Base-by-base conservation (phyloP, 2,329 filamentous ascomycete genomes). In the Balansia obtecta region DNA sequence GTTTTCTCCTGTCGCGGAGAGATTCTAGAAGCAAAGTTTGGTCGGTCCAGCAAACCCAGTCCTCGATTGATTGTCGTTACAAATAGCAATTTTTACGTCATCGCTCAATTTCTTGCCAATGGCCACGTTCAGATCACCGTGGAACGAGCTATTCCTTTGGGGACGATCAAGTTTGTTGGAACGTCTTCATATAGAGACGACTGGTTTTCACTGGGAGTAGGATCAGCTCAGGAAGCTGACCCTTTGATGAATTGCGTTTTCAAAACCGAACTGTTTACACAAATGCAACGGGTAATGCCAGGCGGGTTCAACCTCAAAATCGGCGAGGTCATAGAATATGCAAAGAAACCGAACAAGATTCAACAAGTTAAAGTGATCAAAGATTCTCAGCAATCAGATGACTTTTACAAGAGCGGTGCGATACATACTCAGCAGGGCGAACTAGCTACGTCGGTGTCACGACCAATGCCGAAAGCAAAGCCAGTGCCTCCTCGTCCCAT, bases 261-360 rank as follows among this genome's bases (percentile, higher is more conserved):
- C 67, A 98, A 98, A 73, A 98, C 93, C 0, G 93, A 98, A 63
- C 83, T 98, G 68, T 95, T 97, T 63, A 94, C 91, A 0, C 90
- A 96, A 55, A 82, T 98, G 71, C 82, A 84, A 63, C 82, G 80
- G 47, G 81, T 82, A 48, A 86, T 94, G 68, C 83, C 86, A 3
- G 88, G 86, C 9, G 83, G 86, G 10, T 79, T 95, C 63, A 88
- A 83, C 63, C 70, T 98, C 45, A 88, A 86, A 68, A 85, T 97
- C 54, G 80, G 73, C n/a, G 84, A 93, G 30, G 77, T 76, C 52
- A 90, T 98, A 58, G 88, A 95, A 64, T 98, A 95, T 68, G 90
- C 91, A 63, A 98, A 97, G 77, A 98, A 98, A 69, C 93, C 93
- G 1, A 88, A 88, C 50, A 98, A 98, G 71, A 78, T 88, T 65